phyloP scores from a whole-genome alignment of 2,329 filamentous ascomycete genomes.

The Nigrospora sphaerica region DNA sequence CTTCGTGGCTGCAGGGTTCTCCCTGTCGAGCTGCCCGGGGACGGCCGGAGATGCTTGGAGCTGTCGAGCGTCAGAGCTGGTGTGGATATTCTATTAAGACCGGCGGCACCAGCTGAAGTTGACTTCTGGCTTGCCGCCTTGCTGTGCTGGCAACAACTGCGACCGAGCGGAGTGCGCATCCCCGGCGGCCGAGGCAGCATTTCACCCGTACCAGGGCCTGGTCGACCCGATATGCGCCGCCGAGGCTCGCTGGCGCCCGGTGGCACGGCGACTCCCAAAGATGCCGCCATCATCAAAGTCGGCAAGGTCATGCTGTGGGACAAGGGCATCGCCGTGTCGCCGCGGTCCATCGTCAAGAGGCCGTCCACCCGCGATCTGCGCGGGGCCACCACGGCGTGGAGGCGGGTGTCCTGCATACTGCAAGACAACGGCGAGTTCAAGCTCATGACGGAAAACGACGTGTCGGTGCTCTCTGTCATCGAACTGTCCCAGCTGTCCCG shows the following conservation, averaged over 20 bases:
- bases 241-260: slow-evolving; percentile 30
- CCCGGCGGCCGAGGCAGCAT: slow-evolving; percentile 31
- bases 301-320: slow-evolving; percentile 91
- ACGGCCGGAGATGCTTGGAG: slow-evolving; percentile 43
- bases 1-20: slow-evolving; percentile 67
- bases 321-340: slow-evolving; percentile 54
- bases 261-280: slow-evolving; percentile 37
- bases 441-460: slow-evolving; percentile 79
- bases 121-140: slow-evolving; percentile 77
- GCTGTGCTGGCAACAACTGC: slow-evolving; percentile 73
- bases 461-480: slow-evolving; percentile 71
- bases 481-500: slow-evolving; percentile 84
- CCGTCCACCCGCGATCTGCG: slow-evolving; percentile 51
- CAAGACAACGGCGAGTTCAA: slow-evolving; percentile 94
- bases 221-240: slow-evolving; percentile 35
- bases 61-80: slow-evolving; percentile 46
- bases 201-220: slow-evolving; percentile 22
- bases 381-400: slow-evolving; percentile 61
- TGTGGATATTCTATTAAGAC: slow-evolving; percentile 58
- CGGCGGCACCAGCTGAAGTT: slow-evolving; percentile 57
- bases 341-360: slow-evolving; percentile 47
- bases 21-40: slow-evolving; percentile 40
- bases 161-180: slow-evolving; percentile 50
- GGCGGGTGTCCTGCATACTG: slow-evolving; percentile 82
- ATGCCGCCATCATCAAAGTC: slow-evolving; percentile 86